phyloP scores from a whole-genome alignment of 768 basidiomycete species.

The Chalciporus piperatus region DNA sequence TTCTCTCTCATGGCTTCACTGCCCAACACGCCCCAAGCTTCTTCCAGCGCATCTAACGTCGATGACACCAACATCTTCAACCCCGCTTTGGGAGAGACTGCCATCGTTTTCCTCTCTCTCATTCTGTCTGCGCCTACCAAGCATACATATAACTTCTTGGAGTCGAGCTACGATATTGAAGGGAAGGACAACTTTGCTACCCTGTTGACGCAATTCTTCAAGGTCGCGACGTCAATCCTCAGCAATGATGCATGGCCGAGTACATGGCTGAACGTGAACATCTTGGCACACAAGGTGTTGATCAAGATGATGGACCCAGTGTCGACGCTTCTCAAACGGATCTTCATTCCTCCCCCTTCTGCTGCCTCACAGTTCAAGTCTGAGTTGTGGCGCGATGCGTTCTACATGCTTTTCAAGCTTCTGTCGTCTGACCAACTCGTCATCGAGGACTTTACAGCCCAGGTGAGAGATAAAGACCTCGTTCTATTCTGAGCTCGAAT shows the following conservation, averaged over 20 bases:
- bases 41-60: conserved; percentile 37
- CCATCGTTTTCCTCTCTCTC: conserved; percentile 79
- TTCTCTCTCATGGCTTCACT: conserved; percentile 75
- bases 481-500: background rate
- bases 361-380: conserved; percentile 67
- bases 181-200: conserved; percentile 74
- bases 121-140: conserved; percentile 77
- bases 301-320: conserved; percentile 87
- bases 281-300: conserved; percentile 83
- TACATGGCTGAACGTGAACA: conserved; percentile 89
- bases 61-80: conserved; percentile 60
- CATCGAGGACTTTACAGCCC: conserved; percentile 93
- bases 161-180: conserved; percentile 83
- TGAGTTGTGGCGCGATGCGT: conserved; percentile 75
- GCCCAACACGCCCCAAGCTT: conserved; percentile 51
- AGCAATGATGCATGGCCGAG: conserved; percentile 85
- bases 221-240: conserved; percentile 75
- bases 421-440: conserved; percentile 88
- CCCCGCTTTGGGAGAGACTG: conserved; percentile 80
- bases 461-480: conserved; percentile 45
- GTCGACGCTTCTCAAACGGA: conserved; percentile 68
- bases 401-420: conserved; percentile 79
- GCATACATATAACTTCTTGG: conserved; percentile 74
- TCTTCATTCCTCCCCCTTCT: conserved; percentile 75
- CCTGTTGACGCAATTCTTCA: conserved; percentile 77